Evolutionary conservation across 257 asterid genomes (phyloP), one percentile per base, ranked within the genome.

Genomic region (Solanum tarapatanum): DNA sequence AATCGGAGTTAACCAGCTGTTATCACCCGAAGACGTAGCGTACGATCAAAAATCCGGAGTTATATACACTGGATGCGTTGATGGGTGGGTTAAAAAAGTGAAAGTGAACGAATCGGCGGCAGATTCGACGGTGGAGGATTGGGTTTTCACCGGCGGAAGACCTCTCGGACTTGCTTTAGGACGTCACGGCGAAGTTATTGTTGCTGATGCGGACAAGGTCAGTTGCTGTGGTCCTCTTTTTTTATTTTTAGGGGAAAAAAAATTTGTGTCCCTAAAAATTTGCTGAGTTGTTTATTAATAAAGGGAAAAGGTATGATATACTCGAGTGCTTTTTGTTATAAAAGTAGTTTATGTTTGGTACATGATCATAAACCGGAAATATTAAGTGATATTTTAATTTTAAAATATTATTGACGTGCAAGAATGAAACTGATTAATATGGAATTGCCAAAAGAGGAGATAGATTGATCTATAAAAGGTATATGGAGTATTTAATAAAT

Each of bases 131-230:
- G 94, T 92, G 91, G 94, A 95, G 93, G 84, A 92, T 48, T 96
- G 98, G 98, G 91, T 93, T 87, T 92, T 93, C 92, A 95, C 99
- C 2, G 99, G 97, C 14, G 99, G 99, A 19, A 88, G 99, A 70
- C 98, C 99, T 23, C 97, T 97, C 2, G 98, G 98, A 5, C 76
- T 97, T 48, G 94, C 73, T 5, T 88, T 88, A 66, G 99, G 98
- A 2, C 92, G 33, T 55, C 88, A 93, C 86, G 96, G 95, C 13
- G 98, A 94, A 85, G 89, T 97, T 74, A 88, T 97, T 16, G 93
- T 97, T 3, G 98, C 98, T 0, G 99, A 97, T 89, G 94, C 95
- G 13, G 76, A 87, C 26, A 94, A 92, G 98, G 99, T 96, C 7
- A 23, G 23, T 41, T 24, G 2, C 3, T 10, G 51, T 43, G 5